Conservation (phyloP, 1,139 yeast genomes). For the Protomyces pachydermus region DNA sequence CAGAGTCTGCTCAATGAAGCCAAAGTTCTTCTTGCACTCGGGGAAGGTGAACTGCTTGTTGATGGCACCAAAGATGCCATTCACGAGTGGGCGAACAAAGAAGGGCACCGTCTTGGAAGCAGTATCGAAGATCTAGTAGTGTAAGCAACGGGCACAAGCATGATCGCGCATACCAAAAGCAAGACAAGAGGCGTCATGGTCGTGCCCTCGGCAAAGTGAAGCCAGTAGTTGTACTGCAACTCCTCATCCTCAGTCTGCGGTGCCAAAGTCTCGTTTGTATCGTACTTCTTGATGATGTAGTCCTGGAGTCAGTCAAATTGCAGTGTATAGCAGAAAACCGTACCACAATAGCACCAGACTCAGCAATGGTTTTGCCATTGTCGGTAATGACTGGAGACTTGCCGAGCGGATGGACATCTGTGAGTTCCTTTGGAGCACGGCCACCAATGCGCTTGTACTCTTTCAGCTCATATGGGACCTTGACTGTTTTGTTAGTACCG, state of each 20-base stretch:
- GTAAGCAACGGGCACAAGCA: neutral
- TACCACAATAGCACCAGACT: constrained; percentile 36
- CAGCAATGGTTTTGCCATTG: constrained; percentile 36
- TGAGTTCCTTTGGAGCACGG: constrained; percentile 45
- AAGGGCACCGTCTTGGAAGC: constrained; percentile 45
- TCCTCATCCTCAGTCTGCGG: constrained; percentile 35
- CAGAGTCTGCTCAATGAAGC: constrained; percentile 44
- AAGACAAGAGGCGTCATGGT: constrained; percentile 43
- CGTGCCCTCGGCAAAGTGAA: constrained; percentile 57
- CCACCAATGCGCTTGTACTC: constrained; percentile 46
- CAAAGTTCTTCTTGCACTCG: constrained; percentile 31
- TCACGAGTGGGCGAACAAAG: constrained; percentile 38
- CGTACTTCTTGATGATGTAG: constrained; percentile 40
- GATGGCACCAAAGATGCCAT: constrained; percentile 9
- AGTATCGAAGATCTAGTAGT: constrained; percentile 10
- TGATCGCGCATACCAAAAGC: neutral
- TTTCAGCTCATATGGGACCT: constrained; percentile 30
- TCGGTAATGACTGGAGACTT: constrained; percentile 54
- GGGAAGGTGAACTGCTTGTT: constrained; percentile 25
- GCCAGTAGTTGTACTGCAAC: constrained; percentile 46
- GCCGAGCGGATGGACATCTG: constrained; percentile 54
- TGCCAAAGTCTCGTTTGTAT: constrained; percentile 11
- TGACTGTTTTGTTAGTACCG: neutral
- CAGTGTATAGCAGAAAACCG: neutral
- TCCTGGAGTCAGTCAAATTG: constrained; percentile 26